Percentiles rank a stretch among this genome's conserved stretches.
phyloP scores from a whole-genome alignment of 2,329 filamentous ascomycete genomes.

The Ophidiomyces ophidiicola region DNA sequence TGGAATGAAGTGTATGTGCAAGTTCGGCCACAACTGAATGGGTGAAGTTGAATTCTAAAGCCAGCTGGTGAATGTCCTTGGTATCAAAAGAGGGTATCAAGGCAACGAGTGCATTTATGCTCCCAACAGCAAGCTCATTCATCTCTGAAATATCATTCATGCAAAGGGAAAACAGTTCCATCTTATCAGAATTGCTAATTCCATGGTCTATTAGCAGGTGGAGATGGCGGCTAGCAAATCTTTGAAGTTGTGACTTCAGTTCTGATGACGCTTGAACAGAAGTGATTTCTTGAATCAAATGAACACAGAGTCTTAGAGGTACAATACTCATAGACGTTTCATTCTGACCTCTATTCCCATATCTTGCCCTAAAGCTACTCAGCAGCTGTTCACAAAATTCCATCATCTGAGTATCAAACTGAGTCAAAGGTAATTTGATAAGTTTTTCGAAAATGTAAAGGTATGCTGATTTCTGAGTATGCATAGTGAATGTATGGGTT shows the following conservation, averaged over 20 bases:
- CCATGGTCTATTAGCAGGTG: constrained; percentile 47
- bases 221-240: constrained; percentile 51
- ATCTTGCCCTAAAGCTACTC: constrained; percentile 37
- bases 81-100: constrained; percentile 31
- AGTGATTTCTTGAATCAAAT: constrained; percentile 60
- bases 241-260: constrained; percentile 50
- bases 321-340: constrained; percentile 26
- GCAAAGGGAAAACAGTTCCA: constrained; percentile 53
- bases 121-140: constrained; percentile 56
- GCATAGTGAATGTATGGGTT: constrained; percentile 36
- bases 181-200: constrained; percentile 44
- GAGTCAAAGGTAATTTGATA: constrained; percentile 48
- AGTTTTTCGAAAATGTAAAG: constrained; percentile 62
- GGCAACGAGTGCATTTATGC: constrained; percentile 52
- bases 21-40: constrained; percentile 53
- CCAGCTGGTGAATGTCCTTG: constrained; percentile 46
- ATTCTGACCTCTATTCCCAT: constrained; percentile 21
- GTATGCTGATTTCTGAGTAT: constrained; percentile 34
- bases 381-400: constrained; percentile 50
- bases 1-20: constrained; percentile 41
- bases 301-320: constrained; percentile 48
- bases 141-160: constrained; percentile 54
- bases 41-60: constrained; percentile 50
- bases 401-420: constrained; percentile 51
- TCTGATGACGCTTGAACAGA: constrained; percentile 43